Percentiles rank a stretch among this genome's conserved stretches.
phyloP scores from a whole-genome alignment of 768 basidiomycete genomes.

The Astraeus odoratus region DNA sequence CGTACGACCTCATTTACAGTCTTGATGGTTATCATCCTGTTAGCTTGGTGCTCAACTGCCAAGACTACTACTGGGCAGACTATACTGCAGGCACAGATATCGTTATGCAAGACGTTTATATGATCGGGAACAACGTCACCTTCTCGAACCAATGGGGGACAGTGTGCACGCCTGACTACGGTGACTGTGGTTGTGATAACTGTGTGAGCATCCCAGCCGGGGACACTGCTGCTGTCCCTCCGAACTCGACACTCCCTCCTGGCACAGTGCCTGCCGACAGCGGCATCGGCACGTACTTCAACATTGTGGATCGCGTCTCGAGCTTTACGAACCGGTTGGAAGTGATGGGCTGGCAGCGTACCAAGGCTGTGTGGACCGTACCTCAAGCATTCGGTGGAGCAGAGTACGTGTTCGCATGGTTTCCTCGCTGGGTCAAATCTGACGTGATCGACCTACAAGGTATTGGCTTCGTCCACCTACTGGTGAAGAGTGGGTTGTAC shows the following conservation, averaged over 20 bases:
- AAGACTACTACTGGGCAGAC: slow-evolving; percentile 55
- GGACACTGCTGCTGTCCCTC: slow-evolving; percentile 22
- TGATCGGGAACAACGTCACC: slow-evolving; percentile 52
- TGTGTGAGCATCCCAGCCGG: slow-evolving; percentile 44
- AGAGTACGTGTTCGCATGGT: slow-evolving; percentile 18
- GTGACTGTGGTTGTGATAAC: slow-evolving; percentile 69
- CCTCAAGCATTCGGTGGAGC: slow-evolving; percentile 68
- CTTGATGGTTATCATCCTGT: slow-evolving; percentile 65
- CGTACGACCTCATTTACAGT: slow-evolving; percentile 51
- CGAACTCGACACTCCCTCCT: slow-evolving; percentile 15
- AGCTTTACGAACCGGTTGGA: slow-evolving; percentile 54
- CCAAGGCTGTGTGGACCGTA: slow-evolving; percentile 71
- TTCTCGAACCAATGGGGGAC: slow-evolving; percentile 58
- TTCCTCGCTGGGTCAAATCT: neutral
- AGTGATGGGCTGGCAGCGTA: slow-evolving; percentile 60
- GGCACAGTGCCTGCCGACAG: slow-evolving; percentile 23
- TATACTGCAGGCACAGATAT: slow-evolving; percentile 64
- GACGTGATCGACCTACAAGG: slow-evolving; percentile 30
- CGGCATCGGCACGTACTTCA: slow-evolving; percentile 42
- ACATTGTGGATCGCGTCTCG: slow-evolving; percentile 62
- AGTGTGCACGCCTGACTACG: slow-evolving; percentile 55
- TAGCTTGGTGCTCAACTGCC: slow-evolving; percentile 57
- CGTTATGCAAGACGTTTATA: slow-evolving; percentile 56
- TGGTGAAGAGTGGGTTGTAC: slow-evolving; percentile 61
- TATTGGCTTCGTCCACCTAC: slow-evolving; percentile 62